Evolutionary conservation across 176 grass and related monocot species (phyloP).

Genomic region (Raddia guianensis): DNA sequence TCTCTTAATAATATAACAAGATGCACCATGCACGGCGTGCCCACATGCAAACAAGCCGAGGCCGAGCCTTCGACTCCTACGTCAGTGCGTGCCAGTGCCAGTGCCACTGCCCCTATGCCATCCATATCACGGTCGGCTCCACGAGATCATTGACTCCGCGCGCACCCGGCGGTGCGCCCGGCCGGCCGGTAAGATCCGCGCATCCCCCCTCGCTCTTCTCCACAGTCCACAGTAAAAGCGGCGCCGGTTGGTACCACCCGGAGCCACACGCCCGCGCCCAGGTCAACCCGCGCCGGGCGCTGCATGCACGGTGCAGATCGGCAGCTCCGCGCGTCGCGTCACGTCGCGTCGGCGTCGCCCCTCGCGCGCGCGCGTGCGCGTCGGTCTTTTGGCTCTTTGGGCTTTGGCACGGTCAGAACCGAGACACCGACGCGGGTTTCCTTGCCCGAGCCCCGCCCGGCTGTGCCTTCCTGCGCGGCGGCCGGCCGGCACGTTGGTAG

Average conservation of each 20-base stretch:
- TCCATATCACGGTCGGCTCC: not conserved
- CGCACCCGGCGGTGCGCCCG: not conserved
- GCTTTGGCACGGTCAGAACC: not conserved
- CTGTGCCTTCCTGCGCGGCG: conserved; percentile 15
- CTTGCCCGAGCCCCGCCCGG: conserved; percentile 52
- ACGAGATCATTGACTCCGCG: conserved; percentile 22
- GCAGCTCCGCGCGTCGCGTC: not conserved
- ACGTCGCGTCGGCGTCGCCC: too few species aligned
- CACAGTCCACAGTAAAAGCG: conserved; percentile 13
- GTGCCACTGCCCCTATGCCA: too few species aligned
- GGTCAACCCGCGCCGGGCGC: not conserved
- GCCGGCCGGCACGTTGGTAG: not conserved
- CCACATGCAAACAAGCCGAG: not conserved
- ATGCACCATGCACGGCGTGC: too few species aligned
- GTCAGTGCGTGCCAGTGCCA: not conserved
- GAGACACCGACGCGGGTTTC: conserved; percentile 65
- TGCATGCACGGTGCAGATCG: not conserved
- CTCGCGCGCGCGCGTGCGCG: too few species aligned
- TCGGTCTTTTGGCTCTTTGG: too few species aligned
- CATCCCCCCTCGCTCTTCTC: not conserved
- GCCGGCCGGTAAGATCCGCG: conserved; percentile 4
- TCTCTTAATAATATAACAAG: too few species aligned
- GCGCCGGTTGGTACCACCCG: not conserved
- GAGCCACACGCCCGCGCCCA: not conserved
- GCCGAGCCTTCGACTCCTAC: not conserved